Base-by-base conservation (phyloP, 148 eudicot genomes). In the Heliamphora exappendiculata region DNA sequence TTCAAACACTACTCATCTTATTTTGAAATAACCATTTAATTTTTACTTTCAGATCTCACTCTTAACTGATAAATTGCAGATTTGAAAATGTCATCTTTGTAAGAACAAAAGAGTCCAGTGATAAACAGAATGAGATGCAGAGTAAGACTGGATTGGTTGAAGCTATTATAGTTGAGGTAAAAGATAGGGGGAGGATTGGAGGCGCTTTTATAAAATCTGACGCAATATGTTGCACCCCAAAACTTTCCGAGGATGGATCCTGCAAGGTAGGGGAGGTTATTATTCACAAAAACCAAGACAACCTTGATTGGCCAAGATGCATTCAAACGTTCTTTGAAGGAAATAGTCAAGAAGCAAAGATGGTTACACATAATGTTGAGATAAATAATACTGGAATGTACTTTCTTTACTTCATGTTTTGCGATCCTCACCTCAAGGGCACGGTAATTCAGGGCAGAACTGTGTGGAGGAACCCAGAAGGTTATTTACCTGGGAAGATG, bases 211-310 rank as follows among this genome's bases (percentile, higher is more conserved):
- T 87, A 22, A 88, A 90, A 64, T 82, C 87, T 26, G 84, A 90
- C 68, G 88, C 86, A 12, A 84, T 93, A 75, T 93, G 98, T 62
- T 93, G 98, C 87, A 87, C 85, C 74, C 90, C 88, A 36, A 76
- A 83, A 37, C 94, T 93, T 80, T 79, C 94, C 19, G 78, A 70
- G 54, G 88, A 88, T 39, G 86, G 80, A 20, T 85, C 81, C 28
- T 93, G 98, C 89, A 93, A 74, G 49, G 74, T 91, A n/a, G 98
- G 98, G 60, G 98, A 93, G 83, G 94, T 93, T 44, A 90, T 93
- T 49, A 90, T 91, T 45, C 88, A 86, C 62, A 78, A 81, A 59
- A 81, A 87, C 78, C 83, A 81, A 0, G 90, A 88, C 24, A 89
- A 89, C 69, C 86, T 85, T 31, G 91, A 79, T 29, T 90, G 97